Percentiles rank a stretch among this genome's conserved stretches.
Evolutionary conservation across 129 eudicot genomes (phyloP).

Genomic region (Chrysanthemum seticuspe): DNA sequence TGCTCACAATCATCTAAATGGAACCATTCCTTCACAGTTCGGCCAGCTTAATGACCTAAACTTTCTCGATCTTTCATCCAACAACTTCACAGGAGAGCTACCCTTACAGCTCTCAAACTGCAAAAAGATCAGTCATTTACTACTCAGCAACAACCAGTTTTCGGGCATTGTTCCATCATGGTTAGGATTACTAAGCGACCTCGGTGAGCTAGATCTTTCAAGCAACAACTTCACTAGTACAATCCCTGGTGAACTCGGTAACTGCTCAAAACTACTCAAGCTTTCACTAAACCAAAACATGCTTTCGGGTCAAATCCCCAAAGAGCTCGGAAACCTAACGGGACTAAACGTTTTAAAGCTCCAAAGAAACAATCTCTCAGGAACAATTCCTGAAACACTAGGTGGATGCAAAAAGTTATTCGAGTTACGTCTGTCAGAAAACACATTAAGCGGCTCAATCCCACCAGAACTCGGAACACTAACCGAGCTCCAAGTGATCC

Average conservation of each 20-base stretch:
- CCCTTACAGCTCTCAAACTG: constrained; percentile 55
- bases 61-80: constrained; percentile 80
- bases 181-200: constrained; percentile 65
- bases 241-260: constrained; percentile 63
- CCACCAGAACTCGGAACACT: constrained; percentile 69
- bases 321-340: constrained; percentile 69
- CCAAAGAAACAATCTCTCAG: constrained; percentile 76
- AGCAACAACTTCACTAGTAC: constrained; percentile 61
- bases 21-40: constrained; percentile 59
- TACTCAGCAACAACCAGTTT: constrained; percentile 59
- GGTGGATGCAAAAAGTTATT: constrained; percentile 73
- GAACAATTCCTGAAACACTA: constrained; percentile 65
- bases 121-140: constrained; percentile 58
- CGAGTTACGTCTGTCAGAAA: constrained; percentile 75
- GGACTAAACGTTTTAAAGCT: constrained; percentile 75
- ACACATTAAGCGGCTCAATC: constrained; percentile 59
- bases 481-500: constrained; percentile 76
- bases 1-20: constrained; percentile 64
- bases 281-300: constrained; percentile 61
- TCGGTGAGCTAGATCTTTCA: constrained; percentile 90
- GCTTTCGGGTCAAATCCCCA: constrained; percentile 66
- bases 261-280: constrained; percentile 65
- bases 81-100: constrained; percentile 63
- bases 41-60: constrained; percentile 55
- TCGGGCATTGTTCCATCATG: constrained; percentile 64